Conservation (phyloP, 345 rosid species). For the Citrus mangshanensis region DNA sequence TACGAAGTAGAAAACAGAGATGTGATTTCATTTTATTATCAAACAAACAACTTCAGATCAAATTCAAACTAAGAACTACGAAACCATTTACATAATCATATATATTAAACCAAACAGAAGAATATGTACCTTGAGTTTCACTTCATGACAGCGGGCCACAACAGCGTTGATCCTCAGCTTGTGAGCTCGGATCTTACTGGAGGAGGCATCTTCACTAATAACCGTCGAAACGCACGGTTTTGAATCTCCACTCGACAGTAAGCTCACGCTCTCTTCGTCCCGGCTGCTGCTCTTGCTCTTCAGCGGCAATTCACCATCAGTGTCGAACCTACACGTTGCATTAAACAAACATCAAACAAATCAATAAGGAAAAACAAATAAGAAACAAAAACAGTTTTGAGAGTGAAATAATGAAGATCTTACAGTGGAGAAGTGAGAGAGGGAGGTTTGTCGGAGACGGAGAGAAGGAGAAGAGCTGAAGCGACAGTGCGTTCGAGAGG, state of each 20-base stretch:
- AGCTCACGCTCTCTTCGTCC: conserved; percentile 40
- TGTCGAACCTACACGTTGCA: conserved; percentile 20
- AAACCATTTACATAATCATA: not conserved
- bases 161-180: conserved; percentile 33
- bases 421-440: conserved; percentile 35
- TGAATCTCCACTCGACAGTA: conserved; percentile 25
- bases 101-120: not conserved
- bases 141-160: conserved; percentile 30
- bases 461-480: conserved; percentile 80
- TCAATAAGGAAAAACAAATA: not conserved
- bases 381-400: not conserved
- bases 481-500: conserved; percentile 60
- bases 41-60: not conserved
- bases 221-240: conserved; percentile 38
- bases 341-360: not conserved
- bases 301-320: conserved; percentile 14
- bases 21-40: not conserved
- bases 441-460: conserved; percentile 16
- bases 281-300: conserved; percentile 17
- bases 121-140: conserved; percentile 53
- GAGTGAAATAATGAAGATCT: not conserved
- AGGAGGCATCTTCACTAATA: conserved; percentile 36
- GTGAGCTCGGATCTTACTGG: conserved; percentile 25
- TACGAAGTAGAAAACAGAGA: not conserved
- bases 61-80: not conserved